phyloP scores from a whole-genome alignment of 2,329 filamentous ascomycete genomes.

The Rhinocladiella similis region DNA sequence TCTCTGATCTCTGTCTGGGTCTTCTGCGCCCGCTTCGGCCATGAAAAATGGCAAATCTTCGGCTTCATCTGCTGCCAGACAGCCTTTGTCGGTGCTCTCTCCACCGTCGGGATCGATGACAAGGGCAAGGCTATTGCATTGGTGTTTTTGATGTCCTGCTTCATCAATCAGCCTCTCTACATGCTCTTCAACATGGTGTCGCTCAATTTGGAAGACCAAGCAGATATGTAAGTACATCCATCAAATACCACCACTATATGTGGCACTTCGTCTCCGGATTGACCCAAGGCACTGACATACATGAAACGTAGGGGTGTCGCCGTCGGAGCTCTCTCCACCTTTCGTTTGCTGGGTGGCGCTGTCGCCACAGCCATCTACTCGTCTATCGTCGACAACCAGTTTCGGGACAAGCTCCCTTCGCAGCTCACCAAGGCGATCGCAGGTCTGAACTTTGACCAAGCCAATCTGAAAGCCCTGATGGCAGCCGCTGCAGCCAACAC shows the following conservation, averaged over 20 bases:
- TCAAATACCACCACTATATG: neutral
- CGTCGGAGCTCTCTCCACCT: constrained; percentile 31
- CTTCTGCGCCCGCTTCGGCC: constrained; percentile 14
- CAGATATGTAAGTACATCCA: constrained; percentile 13
- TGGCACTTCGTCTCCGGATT: neutral
- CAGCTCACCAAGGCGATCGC: constrained; percentile 35
- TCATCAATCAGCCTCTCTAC: constrained; percentile 5
- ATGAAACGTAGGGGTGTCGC: constrained; percentile 21
- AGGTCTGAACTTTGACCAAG: constrained; percentile 38
- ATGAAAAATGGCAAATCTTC: constrained; percentile 19
- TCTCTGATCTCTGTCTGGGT: constrained; percentile 20
- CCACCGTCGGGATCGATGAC: constrained; percentile 8
- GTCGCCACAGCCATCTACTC: constrained; percentile 30
- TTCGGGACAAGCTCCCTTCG: constrained; percentile 5
- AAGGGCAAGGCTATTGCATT: constrained; percentile 15
- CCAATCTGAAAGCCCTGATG: constrained; percentile 37
- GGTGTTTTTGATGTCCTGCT: neutral
- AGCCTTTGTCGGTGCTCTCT: constrained; percentile 11
- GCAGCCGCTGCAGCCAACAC: constrained; percentile 36
- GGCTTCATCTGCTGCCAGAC: constrained; percentile 15
- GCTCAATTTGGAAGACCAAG: constrained; percentile 18
- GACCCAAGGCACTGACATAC: neutral
- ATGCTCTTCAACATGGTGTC: constrained; percentile 22
- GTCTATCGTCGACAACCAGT: constrained; percentile 28
- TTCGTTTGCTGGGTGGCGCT: constrained; percentile 29